Percentiles rank a stretch among this genome's conserved stretches.
phyloP scores from a whole-genome alignment of 2,329 filamentous ascomycete species.

The Cercospora sp. region DNA sequence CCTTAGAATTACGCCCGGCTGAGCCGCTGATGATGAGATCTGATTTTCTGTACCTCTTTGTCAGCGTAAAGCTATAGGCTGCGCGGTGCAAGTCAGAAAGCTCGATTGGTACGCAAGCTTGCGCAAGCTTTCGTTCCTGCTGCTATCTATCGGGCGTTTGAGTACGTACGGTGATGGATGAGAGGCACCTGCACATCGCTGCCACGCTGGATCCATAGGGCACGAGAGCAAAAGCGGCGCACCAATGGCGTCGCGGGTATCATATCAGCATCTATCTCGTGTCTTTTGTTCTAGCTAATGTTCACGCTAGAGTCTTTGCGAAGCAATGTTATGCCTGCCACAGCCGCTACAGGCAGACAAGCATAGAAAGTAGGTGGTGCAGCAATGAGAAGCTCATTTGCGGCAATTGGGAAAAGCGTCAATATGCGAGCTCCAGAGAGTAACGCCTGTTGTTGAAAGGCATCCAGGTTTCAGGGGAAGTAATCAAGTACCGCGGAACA shows the following conservation, averaged over 20 bases:
- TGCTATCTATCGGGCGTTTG: too few relatives aligned
- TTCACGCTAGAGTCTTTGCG: background rate
- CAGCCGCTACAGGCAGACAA: background rate
- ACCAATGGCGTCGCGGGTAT: background rate
- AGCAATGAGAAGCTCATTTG: background rate
- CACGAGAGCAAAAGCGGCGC: background rate
- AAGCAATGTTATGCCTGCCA: background rate
- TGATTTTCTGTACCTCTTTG: too few relatives aligned
- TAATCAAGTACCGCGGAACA: conserved; percentile 72
- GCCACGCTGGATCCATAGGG: background rate
- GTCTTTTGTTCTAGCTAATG: background rate
- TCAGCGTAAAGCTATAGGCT: too few relatives aligned
- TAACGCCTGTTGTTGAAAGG: background rate
- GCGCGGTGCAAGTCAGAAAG: too few relatives aligned
- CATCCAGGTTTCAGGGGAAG: background rate
- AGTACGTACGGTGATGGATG: too few relatives aligned
- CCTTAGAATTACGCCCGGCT: too few relatives aligned
- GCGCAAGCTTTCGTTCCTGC: too few relatives aligned
- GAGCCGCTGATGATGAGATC: too few relatives aligned
- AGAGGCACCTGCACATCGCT: background rate
- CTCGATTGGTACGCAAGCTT: too few relatives aligned
- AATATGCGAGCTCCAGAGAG: background rate
- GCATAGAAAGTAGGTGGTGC: background rate
- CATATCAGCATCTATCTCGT: background rate
- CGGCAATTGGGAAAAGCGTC: background rate